Evolutionary conservation across 768 basidiomycete genomes (phyloP).

Genomic region (Pleurotus tuber-regium): DNA sequence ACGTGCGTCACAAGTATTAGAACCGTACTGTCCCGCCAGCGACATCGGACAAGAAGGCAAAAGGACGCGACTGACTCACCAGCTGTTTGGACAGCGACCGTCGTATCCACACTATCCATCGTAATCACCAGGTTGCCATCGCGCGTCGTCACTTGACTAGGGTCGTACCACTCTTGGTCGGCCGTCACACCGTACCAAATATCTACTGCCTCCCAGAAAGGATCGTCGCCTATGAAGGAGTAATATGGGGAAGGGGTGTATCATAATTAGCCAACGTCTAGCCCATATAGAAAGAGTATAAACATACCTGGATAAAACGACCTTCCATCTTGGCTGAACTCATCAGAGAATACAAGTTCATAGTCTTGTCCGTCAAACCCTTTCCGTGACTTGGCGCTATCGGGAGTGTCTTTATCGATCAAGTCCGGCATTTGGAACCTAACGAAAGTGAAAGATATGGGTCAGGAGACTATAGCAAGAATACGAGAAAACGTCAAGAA

Average conservation of each 20-base stretch:
- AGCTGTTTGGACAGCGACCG: slow-evolving; percentile 26
- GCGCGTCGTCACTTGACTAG: slow-evolving; percentile 60
- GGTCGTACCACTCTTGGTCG: slow-evolving; percentile 79
- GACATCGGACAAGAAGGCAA: not conserved
- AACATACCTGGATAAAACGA: slow-evolving; percentile 51
- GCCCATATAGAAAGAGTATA: slow-evolving; percentile 5
- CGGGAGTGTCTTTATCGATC: slow-evolving; percentile 73
- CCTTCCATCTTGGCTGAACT: slow-evolving; percentile 66
- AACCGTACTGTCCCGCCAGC: not conserved
- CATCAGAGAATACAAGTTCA: slow-evolving; percentile 72
- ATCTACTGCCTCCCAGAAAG: slow-evolving; percentile 70
- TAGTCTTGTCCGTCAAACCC: slow-evolving; percentile 75
- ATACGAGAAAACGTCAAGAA: too few relatives aligned
- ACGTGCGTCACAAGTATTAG: too few relatives aligned
- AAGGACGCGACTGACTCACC: slow-evolving; percentile 19
- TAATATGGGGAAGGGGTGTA: too few relatives aligned
- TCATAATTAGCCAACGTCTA: not conserved
- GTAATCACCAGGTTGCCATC: slow-evolving; percentile 68
- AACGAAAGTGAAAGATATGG: slow-evolving; percentile 1
- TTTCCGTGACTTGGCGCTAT: slow-evolving; percentile 49
- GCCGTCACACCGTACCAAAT: slow-evolving; percentile 71
- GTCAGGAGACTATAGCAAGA: too few relatives aligned
- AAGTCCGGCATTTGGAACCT: slow-evolving; percentile 52
- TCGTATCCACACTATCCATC: slow-evolving; percentile 47
- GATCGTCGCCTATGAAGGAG: slow-evolving; percentile 54